phyloP scores from a whole-genome alignment of 2,329 filamentous ascomycete genomes.

The Fusarium coffeatum region DNA sequence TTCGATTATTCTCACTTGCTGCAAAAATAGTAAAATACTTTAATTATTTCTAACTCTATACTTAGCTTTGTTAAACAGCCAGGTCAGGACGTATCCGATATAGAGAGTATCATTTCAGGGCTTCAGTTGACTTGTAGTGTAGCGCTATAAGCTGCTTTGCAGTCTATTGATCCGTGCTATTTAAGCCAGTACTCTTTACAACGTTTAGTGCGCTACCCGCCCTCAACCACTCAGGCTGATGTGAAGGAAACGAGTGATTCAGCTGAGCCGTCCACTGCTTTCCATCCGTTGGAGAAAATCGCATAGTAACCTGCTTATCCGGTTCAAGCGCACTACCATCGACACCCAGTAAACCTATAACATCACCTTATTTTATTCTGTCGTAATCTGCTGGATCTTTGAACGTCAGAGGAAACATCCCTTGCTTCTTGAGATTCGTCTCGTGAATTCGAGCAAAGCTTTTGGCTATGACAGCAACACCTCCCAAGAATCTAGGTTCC shows the following conservation, averaged over 20 bases:
- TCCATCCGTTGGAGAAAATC: slow-evolving; percentile 2
- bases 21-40: no score
- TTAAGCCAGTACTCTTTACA: slow-evolving; percentile 8
- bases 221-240: slow-evolving; percentile 26
- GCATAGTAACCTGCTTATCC: slow-evolving; percentile 22
- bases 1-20: no score
- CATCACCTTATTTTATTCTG: slow-evolving; percentile 63
- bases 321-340: slow-evolving; percentile 17
- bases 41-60: no score
- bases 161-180: neutral
- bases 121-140: no score
- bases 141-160: no score
- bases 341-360: slow-evolving; percentile 15
- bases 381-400: slow-evolving; percentile 79
- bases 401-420: slow-evolving; percentile 69
- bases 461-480: slow-evolving; percentile 82
- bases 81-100: no score
- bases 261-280: slow-evolving; percentile 17
- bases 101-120: no score
- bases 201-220: slow-evolving; percentile 30
- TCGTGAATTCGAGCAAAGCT: slow-evolving; percentile 91
- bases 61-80: no score
- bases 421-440: slow-evolving; percentile 92
- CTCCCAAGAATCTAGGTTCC: slow-evolving; percentile 85
- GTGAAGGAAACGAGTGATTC: slow-evolving; percentile 22